A percentile compares a stretch with the other conserved stretches of the same genome.
Evolutionary conservation across 345 rosid species (phyloP).

Genomic region (Citrus cavaleriei): DNA sequence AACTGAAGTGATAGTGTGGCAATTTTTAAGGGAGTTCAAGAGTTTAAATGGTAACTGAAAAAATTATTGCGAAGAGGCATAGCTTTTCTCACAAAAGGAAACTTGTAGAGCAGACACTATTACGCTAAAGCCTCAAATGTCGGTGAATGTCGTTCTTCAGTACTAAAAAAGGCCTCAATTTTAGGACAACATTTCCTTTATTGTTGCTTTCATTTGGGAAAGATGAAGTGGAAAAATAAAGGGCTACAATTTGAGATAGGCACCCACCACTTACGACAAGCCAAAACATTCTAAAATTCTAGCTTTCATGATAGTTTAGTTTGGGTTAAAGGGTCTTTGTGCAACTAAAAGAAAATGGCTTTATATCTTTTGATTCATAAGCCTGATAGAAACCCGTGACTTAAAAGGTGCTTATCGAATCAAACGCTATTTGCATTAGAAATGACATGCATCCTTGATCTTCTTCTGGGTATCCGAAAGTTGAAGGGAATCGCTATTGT

Average conservation of each 20-base stretch:
- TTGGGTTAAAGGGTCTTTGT: neutral
- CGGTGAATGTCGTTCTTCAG: neutral
- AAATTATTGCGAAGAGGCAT: neutral
- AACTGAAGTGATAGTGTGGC: neutral
- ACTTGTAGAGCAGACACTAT: neutral
- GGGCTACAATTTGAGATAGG: neutral
- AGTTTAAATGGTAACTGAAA: neutral
- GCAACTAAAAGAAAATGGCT: conserved; percentile 5
- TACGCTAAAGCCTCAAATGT: conserved; percentile 2
- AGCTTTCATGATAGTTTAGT: neutral
- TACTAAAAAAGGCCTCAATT: neutral
- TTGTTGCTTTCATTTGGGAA: neutral
- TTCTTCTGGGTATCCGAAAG: neutral
- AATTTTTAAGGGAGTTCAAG: too few species aligned
- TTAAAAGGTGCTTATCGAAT: neutral
- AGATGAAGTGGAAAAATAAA: neutral
- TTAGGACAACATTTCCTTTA: neutral
- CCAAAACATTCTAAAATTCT: neutral
- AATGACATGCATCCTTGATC: neutral
- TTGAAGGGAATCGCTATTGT: neutral
- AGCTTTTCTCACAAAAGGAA: neutral
- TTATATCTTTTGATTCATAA: neutral
- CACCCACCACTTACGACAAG: neutral
- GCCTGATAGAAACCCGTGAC: neutral
- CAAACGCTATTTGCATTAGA: neutral